phyloP scores from a whole-genome alignment of 1,284 basidiomycete genomes.

The Microbotryum scabiosae region DNA sequence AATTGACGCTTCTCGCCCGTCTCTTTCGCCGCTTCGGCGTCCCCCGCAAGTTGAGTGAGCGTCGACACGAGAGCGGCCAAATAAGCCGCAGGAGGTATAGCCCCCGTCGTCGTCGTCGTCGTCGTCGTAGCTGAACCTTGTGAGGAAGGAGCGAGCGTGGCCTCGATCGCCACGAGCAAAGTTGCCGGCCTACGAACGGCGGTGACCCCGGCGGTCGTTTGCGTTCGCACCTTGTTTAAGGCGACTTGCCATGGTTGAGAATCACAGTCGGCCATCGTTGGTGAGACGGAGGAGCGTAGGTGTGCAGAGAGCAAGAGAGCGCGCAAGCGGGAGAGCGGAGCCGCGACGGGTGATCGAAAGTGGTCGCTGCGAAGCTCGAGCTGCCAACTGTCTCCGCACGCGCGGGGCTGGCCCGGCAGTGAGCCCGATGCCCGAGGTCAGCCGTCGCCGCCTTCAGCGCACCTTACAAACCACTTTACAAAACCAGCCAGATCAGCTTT shows the following conservation, averaged over 20 bases:
- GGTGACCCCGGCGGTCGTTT: slow-evolving; percentile 66
- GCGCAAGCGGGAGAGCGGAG: not conserved
- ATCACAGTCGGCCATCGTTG: not conserved
- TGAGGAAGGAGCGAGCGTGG: slow-evolving; percentile 59
- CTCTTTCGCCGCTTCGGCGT: slow-evolving; percentile 49
- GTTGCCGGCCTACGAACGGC: slow-evolving; percentile 88
- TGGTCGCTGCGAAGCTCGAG: not conserved
- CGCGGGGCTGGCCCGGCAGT: too few species aligned
- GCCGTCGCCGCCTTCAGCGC: too few species aligned
- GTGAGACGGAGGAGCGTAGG: not conserved
- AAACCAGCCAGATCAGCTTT: too few species aligned
- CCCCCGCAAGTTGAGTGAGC: slow-evolving; percentile 50
- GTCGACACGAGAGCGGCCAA: slow-evolving; percentile 73
- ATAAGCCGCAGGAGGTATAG: slow-evolving; percentile 51
- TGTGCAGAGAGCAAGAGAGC: not conserved
- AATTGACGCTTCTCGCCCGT: slow-evolving; percentile 58
- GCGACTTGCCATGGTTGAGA: slow-evolving; percentile 36
- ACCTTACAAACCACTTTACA: too few species aligned
- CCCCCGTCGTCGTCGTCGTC: slow-evolving; percentile 49
- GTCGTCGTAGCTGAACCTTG: slow-evolving; percentile 51
- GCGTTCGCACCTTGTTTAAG: slow-evolving; percentile 78
- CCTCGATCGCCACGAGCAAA: slow-evolving; percentile 79
- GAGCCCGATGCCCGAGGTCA: too few species aligned
- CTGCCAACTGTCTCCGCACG: not conserved
- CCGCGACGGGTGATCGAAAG: not conserved